A percentile compares a stretch with the other conserved stretches of the same genome.
These are phyloP conservation scores for Fomitopsis serialis DNA, from an alignment of 768 basidiomycete genomes.

Conservation along the genomic window DNA sequence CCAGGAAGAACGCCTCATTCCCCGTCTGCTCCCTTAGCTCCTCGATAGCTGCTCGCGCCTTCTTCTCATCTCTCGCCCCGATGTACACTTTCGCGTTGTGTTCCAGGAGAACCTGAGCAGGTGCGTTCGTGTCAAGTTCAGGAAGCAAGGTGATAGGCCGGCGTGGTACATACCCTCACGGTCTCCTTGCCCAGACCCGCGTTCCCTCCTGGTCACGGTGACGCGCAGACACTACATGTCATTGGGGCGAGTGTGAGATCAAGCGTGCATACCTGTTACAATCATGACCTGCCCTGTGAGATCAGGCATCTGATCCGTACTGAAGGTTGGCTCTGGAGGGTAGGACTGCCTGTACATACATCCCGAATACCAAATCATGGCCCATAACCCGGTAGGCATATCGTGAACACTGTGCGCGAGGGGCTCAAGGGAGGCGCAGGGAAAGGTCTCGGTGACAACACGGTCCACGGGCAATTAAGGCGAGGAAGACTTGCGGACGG, in stretches of 20 bases:
- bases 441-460: too few relatives aligned
- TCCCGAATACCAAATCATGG: background rate
- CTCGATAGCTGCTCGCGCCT: slow-evolving; percentile 43
- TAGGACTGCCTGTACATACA: slow-evolving; percentile 30
- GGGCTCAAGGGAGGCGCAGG: too few relatives aligned
- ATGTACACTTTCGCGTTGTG: slow-evolving; percentile 68
- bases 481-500: too few relatives aligned
- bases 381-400: background rate
- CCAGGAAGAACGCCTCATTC: slow-evolving; percentile 35
- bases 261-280: slow-evolving; percentile 30
- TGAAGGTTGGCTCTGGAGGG: slow-evolving; percentile 20
- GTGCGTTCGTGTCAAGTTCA: background rate
- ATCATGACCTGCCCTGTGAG: slow-evolving; percentile 27
- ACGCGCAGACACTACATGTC: slow-evolving; percentile 6
- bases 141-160: background rate
- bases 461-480: too few relatives aligned
- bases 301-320: slow-evolving; percentile 42
- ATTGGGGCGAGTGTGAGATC: slow-evolving; percentile 2
- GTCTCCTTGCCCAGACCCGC: slow-evolving; percentile 56
- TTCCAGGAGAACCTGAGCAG: slow-evolving; percentile 40
- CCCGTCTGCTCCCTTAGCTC: slow-evolving; percentile 44
- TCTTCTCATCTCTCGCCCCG: slow-evolving; percentile 41
- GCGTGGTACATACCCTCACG: slow-evolving; percentile 35
- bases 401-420: background rate
- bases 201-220: slow-evolving; percentile 26